A percentile compares a stretch with the other conserved stretches of the same genome.
These are phyloP conservation scores for Passiflora organensis DNA, from an alignment of 345 rosid genomes.

Conservation along the genomic window DNA sequence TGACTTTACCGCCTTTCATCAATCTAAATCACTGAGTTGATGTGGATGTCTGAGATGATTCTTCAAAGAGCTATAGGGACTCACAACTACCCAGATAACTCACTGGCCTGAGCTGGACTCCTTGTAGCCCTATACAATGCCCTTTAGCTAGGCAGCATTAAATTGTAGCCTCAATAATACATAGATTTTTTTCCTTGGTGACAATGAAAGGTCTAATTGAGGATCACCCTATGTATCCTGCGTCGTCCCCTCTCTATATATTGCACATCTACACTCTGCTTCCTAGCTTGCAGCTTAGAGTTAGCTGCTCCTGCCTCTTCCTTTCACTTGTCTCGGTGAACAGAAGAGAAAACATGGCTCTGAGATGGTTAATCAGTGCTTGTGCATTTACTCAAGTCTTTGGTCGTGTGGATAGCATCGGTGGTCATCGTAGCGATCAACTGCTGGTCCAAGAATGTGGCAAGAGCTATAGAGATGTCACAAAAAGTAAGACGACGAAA, in stretches of 20 bases:
- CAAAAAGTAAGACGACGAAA: slow-evolving; percentile 6
- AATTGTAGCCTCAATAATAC: background rate
- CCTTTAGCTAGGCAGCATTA: background rate
- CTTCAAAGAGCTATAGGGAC: slow-evolving; percentile 24
- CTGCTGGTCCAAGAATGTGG: slow-evolving; percentile 1
- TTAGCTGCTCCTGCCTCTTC: too few relatives aligned
- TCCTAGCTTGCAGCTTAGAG: background rate
- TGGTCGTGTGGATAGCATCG: slow-evolving; percentile 15
- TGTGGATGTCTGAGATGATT: too few relatives aligned
- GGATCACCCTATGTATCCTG: too few relatives aligned
- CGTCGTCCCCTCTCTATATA: too few relatives aligned
- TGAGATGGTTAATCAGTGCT: slow-evolving; percentile 26
- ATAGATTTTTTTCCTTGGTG: too few relatives aligned
- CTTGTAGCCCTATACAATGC: background rate
- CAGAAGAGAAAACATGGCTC: slow-evolving; percentile 24
- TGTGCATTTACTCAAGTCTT: slow-evolving; percentile 29
- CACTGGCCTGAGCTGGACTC: background rate
- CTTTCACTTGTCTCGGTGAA: background rate
- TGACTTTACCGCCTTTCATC: too few relatives aligned
- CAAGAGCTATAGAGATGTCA: background rate
- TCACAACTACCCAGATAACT: slow-evolving; percentile 13
- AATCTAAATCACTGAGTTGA: too few relatives aligned
- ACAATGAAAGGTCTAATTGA: too few relatives aligned
- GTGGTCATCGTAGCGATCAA: background rate
- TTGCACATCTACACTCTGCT: too few relatives aligned